phyloP scores from a whole-genome alignment of 345 rosid species.

The Boechera divaricarpa region DNA sequence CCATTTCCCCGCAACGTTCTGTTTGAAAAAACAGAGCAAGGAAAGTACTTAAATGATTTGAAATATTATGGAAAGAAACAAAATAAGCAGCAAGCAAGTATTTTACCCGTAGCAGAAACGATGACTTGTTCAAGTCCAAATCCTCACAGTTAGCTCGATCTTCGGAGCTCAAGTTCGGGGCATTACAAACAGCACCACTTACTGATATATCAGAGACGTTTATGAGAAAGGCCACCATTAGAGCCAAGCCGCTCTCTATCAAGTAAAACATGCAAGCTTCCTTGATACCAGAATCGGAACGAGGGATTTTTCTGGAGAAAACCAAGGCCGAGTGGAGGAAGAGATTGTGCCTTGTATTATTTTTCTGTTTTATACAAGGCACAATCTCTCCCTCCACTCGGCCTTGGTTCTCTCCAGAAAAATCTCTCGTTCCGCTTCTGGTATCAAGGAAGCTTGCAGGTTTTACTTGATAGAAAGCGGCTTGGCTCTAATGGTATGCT shows the following conservation, averaged over 20 bases:
- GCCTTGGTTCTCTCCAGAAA: no score
- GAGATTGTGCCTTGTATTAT: slow-evolving; percentile 82
- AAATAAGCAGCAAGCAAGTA: background rate
- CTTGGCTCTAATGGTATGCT: no score
- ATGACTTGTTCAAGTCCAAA: slow-evolving; percentile 88
- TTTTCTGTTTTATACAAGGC: no score
- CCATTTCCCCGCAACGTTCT: slow-evolving; percentile 96
- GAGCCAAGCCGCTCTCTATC: slow-evolving; percentile 90
- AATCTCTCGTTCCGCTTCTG: no score
- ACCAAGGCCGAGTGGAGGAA: slow-evolving; percentile 97
- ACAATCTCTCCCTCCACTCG: no score
- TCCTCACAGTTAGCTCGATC: slow-evolving; percentile 72
- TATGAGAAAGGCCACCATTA: slow-evolving; percentile 81
- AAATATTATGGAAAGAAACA: background rate
- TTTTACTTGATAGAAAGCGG: no score
- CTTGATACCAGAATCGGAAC: slow-evolving; percentile 78
- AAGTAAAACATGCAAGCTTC: slow-evolving; percentile 90
- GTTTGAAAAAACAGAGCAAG: slow-evolving; percentile 44
- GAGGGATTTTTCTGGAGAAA: slow-evolving; percentile 89
- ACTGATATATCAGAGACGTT: slow-evolving; percentile 87
- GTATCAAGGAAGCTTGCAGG: no score
- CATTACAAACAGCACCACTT: slow-evolving; percentile 87
- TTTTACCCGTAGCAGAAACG: slow-evolving; percentile 80
- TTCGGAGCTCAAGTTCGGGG: slow-evolving; percentile 60
- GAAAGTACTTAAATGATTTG: background rate